Evolutionary conservation across 768 basidiomycete genomes (phyloP).

Genomic region (Tricholoma matsutake): DNA sequence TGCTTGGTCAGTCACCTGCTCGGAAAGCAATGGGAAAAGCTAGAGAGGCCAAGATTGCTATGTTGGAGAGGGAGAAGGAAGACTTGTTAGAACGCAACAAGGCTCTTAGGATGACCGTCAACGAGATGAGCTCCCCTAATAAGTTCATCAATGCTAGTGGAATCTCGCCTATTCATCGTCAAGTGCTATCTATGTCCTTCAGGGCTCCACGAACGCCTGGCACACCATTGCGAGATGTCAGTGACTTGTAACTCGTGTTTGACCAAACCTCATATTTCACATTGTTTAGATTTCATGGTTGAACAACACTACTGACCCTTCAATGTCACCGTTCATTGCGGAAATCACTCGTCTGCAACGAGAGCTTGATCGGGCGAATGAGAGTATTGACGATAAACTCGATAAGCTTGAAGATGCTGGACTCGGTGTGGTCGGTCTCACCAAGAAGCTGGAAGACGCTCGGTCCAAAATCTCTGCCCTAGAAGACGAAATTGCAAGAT

Average conservation of each 20-base stretch:
- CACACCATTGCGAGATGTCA: conserved; percentile 71
- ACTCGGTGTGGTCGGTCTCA: conserved; percentile 66
- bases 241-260: conserved; percentile 19
- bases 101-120: conserved; percentile 49
- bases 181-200: conserved; percentile 64
- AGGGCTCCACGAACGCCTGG: conserved; percentile 76
- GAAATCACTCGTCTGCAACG: conserved; percentile 73
- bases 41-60: conserved; percentile 71
- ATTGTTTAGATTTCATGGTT: conserved; percentile 67
- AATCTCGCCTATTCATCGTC: conserved; percentile 78
- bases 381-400: conserved; percentile 84
- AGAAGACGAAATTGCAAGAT: conserved; percentile 66
- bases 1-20: conserved; percentile 70
- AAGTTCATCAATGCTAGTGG: conserved; percentile 52
- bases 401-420: conserved; percentile 84
- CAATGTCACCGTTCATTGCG: conserved; percentile 58
- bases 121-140: conserved; percentile 55
- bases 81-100: conserved; percentile 71
- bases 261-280: not conserved
- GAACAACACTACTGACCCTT: conserved; percentile 58
- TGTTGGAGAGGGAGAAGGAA: conserved; percentile 74
- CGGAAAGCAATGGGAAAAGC: conserved; percentile 76
- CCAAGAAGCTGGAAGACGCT: conserved; percentile 70
- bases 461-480: conserved; percentile 50
- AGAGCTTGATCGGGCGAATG: conserved; percentile 77